Evolutionary conservation across 345 rosid species (phyloP), one percentile per base, ranked within the genome.

Genomic region (Salix dunnii): DNA sequence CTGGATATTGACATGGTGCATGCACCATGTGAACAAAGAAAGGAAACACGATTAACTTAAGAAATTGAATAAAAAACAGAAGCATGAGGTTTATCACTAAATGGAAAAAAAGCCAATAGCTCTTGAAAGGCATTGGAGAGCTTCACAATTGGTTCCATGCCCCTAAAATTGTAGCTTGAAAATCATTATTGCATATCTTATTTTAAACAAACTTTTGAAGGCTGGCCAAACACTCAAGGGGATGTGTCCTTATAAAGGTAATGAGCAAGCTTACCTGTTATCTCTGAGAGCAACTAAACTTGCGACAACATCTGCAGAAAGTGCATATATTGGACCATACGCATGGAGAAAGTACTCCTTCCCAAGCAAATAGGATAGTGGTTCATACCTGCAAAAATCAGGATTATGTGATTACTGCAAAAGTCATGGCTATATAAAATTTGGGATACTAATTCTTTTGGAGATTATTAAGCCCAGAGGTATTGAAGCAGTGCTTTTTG

Each of bases 281-380:
- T 86, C 89, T 84, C 87, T 90, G 67, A 92, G 94, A 79, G 94
- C 88, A 60, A 84, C 91, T 86, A 92, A 86, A 85, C 94, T 89
- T 67, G 89, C 82, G 80, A 91, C 97, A 69, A 94, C 97, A 72
- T 92, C 95, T 27, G 91, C 92, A 64, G 97, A 94, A 74, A 92
- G 97, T 77, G 98, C 97, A 80, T 94, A 94, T 61, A 94, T 79
- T 51, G 98, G 98, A 72, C 97, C 97, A 81, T 94, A 94, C 28
- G 97, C 98, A 87, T 94, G 98, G 67, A 91, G 90, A 84, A 92
- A 94, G 80, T 94, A 94, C 78, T 94, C 97, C 27, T 79, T 87
- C 65, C 98, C 98, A n/a, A 94, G 89, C 84, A 94, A 64, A 87
- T 78, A 68, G 65, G 85, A 87, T 64, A 89, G 85, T 27, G 97